Evolutionary conservation across 352 stramenopile species (phyloP), one percentile per base, ranked within the genome.

Genomic region (Aphanomyces invadans): DNA sequence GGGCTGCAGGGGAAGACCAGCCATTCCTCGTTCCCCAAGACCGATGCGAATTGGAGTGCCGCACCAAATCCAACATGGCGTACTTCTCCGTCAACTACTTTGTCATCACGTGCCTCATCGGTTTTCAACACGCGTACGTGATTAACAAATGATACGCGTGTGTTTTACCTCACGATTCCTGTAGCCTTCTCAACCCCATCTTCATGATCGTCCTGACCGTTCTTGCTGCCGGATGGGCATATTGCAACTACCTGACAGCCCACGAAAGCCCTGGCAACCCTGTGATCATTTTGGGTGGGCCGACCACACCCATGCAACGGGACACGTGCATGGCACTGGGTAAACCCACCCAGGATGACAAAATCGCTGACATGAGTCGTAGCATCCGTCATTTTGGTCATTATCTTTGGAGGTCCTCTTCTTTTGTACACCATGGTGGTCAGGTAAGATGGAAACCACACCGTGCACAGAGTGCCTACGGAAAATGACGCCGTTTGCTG

Each of bases 61-160:
- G 33, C 5, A 64, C 55, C 2, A 21, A 49, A 38, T 64, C 55
- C 12, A 64, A 64, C 26, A 21, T 49, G 21, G 38, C 32, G 31
- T 62, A 62, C 32, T 62, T 45, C 31, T 62, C 53, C 2, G 29
- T 38, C 31, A 62, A 62, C 29, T 62, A 62, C 53, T 62, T 62
- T 62, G 32, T 62, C 25, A 62, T 62, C 31, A 62, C 53, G 31
- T 45, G 29, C 17, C 53, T 62, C 36, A 17, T 62, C 31, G 53
- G 53, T 4, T 62, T 62, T 38, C 25, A 62, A 26, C 53, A 62
- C 15, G 53, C 53, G 53, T 62, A 62, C 5, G 51, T n/a, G n/a
- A n/a, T n/a, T n/a, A n/a, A n/a, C n/a, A 38, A n/a, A 28, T 28
- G 31, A 19, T 29, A 36, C 42, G 23, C 3, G n/a, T 33, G 17